Evolutionary conservation across 495 filamentous ascomycete genomes (phyloP).

Genomic region (Lepidopterella palustris): DNA sequence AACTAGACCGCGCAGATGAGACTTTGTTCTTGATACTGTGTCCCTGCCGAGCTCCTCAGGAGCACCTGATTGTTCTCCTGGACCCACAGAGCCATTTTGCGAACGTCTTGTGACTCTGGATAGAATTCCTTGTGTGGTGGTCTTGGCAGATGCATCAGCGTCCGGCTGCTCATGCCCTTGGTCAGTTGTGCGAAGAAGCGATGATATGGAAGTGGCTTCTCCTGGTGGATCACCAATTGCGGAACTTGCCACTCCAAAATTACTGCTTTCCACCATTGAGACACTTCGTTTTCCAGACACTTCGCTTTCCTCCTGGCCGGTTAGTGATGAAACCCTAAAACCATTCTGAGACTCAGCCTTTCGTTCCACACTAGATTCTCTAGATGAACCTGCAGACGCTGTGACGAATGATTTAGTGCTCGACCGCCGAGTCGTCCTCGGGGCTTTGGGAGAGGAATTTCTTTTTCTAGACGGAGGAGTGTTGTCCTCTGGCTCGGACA

Average conservation of each 20-base stretch:
- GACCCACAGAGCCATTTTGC: neutral
- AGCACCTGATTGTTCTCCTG: neutral
- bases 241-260: slow-evolving; percentile 12
- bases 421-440: slow-evolving; percentile 6
- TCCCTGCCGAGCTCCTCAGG: neutral
- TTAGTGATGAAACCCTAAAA: slow-evolving; percentile 15
- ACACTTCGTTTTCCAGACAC: slow-evolving; percentile 13
- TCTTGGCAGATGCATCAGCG: neutral
- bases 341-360: slow-evolving; percentile 14
- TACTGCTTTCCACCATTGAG: slow-evolving; percentile 24
- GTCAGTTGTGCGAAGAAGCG: slow-evolving; percentile 26
- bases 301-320: slow-evolving; percentile 1
- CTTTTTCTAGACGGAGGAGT: neutral
- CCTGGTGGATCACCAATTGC: slow-evolving; percentile 18
- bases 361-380: neutral
- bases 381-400: neutral
- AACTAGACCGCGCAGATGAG: slow-evolving; percentile 21
- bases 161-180: slow-evolving; percentile 9
- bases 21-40: slow-evolving; percentile 13
- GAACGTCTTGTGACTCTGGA: slow-evolving; percentile 19
- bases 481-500: slow-evolving; percentile 21
- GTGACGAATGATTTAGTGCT: slow-evolving; percentile 22
- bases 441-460: neutral
- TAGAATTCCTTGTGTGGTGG: slow-evolving; percentile 15
- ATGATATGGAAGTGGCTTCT: slow-evolving; percentile 24